Conservation (phyloP, 495 filamentous ascomycete genomes). For the Pseudomonodictys pantanalensis region DNA sequence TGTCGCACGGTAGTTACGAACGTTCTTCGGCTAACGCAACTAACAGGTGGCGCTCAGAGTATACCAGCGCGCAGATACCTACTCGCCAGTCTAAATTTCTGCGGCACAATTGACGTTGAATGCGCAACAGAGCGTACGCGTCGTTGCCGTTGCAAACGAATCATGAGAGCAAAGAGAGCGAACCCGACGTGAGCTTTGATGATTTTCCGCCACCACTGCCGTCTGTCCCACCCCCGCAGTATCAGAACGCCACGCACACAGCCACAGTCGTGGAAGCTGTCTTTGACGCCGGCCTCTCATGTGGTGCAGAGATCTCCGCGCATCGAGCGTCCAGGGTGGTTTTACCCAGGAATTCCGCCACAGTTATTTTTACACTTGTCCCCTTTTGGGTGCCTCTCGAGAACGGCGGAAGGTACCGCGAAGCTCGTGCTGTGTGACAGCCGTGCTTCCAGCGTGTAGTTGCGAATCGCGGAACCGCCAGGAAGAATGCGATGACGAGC, state of each 20-base stretch:
- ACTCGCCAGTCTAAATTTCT: not conserved
- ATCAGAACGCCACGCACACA: too few relatives aligned
- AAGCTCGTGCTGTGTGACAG: not conserved
- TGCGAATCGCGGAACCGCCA: not conserved
- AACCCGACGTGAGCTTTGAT: not conserved
- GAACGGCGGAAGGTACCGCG: not conserved
- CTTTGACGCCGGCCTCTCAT: too few relatives aligned
- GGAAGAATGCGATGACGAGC: not conserved
- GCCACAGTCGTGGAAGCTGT: too few relatives aligned
- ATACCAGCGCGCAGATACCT: too few relatives aligned
- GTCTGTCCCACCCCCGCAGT: not conserved
- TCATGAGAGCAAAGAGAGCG: not conserved
- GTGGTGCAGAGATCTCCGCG: not conserved
- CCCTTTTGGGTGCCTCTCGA: not conserved
- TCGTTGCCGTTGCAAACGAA: not conserved
- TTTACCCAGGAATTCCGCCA: not conserved
- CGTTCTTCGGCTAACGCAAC: not conserved
- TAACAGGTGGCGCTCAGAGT: conserved; percentile 6
- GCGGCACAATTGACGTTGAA: not conserved
- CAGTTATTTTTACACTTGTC: not conserved
- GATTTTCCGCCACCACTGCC: not conserved
- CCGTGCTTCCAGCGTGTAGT: not conserved
- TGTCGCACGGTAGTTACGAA: too few relatives aligned
- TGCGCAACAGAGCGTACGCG: not conserved
- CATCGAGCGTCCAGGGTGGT: not conserved